Base-by-base conservation (phyloP, 2,329 filamentous ascomycete species). In the Ceratocystis destructans region DNA sequence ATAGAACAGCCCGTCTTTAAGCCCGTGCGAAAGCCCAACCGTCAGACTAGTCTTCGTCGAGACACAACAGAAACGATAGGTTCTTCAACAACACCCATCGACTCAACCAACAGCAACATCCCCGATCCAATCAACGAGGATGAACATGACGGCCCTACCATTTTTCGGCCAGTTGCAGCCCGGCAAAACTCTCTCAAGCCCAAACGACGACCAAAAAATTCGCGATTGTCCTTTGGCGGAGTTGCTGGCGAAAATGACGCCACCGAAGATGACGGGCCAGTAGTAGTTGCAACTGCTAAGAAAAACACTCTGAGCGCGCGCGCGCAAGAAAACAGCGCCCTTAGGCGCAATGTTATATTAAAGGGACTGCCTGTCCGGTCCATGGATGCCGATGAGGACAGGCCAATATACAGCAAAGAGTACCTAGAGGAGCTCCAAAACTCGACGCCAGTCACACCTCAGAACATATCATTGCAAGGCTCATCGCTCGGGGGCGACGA, bases 361-460 rank as follows among this genome's bases (percentile, higher is more conserved):
- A 78, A 71, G 75, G 71, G 77, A 69, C 74, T 89, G 0, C 84
- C 84, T 0, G 74, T 84, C 66, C 79, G 84, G 6, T 79, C 82
- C 0, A 77, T 79, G 5, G 81, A 85, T 15, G 76, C 76, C 10
- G 85, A 89, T 15, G 84, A 87, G 17, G 86, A 87, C 64, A 80
- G 87, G 46, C 91, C 90, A 0, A 87, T 79, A 67, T 97, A 99
- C 74, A 95, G 83, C 77, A 89, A 88, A 72, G 90, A 95, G 71
- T 90, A 93, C 70, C 80, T 99, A 22, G 86, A 89, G 44, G 90
- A 96, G 73, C 80, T 99, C 15, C 89, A 90, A 69, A 88, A 86
- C 68, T 91, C 89, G 12, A 96, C 92, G 0, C 91, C 90, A 0
- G 89, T 86, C 28, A 92, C 89, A 0, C 92, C 91, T 0, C 87